Conservation (phyloP, 148 eudicot genomes). For the Chenopodium quinoa region DNA sequence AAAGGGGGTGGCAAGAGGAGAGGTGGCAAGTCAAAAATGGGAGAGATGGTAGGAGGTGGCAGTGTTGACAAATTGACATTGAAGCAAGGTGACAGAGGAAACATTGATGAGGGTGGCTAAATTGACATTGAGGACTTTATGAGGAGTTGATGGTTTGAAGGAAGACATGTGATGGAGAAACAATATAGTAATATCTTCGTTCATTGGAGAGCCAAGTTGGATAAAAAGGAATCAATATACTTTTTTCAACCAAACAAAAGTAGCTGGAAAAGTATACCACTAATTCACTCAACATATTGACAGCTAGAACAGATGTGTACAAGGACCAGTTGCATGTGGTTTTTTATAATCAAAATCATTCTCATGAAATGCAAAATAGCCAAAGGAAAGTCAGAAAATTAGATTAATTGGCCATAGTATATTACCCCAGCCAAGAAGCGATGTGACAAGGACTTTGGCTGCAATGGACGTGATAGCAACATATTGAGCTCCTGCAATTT, state of each 20-base stretch:
- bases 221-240: not conserved
- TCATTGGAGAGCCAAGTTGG: not conserved
- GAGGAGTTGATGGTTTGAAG: not conserved
- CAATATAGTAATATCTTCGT: not conserved
- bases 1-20: not conserved
- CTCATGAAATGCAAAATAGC: not conserved
- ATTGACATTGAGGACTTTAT: not conserved
- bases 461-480: constrained; percentile 75
- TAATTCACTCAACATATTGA: not conserved
- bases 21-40: not conserved
- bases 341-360: not conserved
- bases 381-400: not conserved
- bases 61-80: not conserved
- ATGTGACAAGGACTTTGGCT: constrained; percentile 82
- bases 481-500: constrained; percentile 69
- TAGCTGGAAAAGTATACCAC: not conserved
- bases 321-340: not conserved
- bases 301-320: not conserved
- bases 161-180: not conserved
- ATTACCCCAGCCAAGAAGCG: constrained; percentile 94
- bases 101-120: not conserved
- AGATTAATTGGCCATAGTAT: not conserved
- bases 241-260: not conserved
- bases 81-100: not conserved
- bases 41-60: not conserved